Percentiles rank a stretch among this genome's conserved stretches.
Conservation (phyloP, 2,329 filamentous ascomycete genomes). For the Didymella sp. region DNA sequence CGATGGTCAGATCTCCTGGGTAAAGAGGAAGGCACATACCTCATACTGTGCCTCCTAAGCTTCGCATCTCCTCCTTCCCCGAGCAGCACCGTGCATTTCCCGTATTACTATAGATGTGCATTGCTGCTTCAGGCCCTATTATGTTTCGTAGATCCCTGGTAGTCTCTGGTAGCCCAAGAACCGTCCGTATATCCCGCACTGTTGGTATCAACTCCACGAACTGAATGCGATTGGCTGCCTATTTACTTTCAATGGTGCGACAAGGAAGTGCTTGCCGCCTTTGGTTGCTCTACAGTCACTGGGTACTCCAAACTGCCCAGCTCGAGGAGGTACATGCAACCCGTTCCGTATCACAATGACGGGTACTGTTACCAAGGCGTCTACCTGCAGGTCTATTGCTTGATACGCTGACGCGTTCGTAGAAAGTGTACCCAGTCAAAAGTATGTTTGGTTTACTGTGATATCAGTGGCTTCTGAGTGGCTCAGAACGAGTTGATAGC, state of each 20-base stretch:
- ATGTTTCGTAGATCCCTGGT: slow-evolving; percentile 23
- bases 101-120: slow-evolving; percentile 24
- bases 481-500: not conserved
- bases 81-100: slow-evolving; percentile 16
- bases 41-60: slow-evolving; percentile 19
- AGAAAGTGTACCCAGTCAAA: not conserved
- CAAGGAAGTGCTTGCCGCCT: slow-evolving; percentile 1
- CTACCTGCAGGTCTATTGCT: slow-evolving; percentile 32
- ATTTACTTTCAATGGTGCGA: not conserved
- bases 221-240: slow-evolving; percentile 1
- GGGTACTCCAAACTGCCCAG: slow-evolving; percentile 6
- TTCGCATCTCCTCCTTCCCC: slow-evolving; percentile 36
- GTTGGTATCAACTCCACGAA: slow-evolving; percentile 9
- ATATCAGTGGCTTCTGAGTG: slow-evolving; percentile 6
- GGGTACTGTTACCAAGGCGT: slow-evolving; percentile 23
- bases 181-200: slow-evolving; percentile 17
- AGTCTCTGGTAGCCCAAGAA: slow-evolving; percentile 14
- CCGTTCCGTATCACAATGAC: slow-evolving; percentile 24
- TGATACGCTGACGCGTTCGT: slow-evolving; percentile 40
- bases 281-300: slow-evolving; percentile 6
- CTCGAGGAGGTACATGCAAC: slow-evolving; percentile 15
- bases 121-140: slow-evolving; percentile 23
- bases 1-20: not conserved
- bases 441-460: not conserved
- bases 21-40: slow-evolving; percentile 20